These are phyloP conservation scores for Sclerotinia sclerotiorum DNA, from an alignment of 2,329 filamentous ascomycete genomes.

Conservation along the genomic window DNA sequence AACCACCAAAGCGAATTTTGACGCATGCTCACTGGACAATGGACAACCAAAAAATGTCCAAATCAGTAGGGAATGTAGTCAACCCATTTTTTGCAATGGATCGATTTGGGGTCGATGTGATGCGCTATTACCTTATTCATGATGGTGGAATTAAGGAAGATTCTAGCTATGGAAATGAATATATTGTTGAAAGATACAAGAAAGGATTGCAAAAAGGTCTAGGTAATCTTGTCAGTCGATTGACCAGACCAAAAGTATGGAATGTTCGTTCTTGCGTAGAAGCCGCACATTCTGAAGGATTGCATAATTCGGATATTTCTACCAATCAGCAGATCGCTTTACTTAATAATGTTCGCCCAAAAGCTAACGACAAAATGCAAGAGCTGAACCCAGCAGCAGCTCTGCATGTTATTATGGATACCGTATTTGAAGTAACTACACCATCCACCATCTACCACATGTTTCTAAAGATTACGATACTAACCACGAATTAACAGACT, in stretches of 20 bases:
- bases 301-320: conserved; percentile 12
- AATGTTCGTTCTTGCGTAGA: conserved; percentile 56
- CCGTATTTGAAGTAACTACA: conserved; percentile 56
- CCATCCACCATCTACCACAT: neutral
- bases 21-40: conserved; percentile 97
- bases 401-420: conserved; percentile 61
- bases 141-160: conserved; percentile 77
- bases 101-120: conserved; percentile 79
- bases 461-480: neutral
- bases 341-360: conserved; percentile 44
- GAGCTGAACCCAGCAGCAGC: conserved; percentile 63
- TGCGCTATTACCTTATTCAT: conserved; percentile 85
- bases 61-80: conserved; percentile 91
- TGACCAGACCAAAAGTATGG: conserved; percentile 69
- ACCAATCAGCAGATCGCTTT: conserved; percentile 43
- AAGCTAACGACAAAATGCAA: conserved; percentile 59
- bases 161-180: conserved; percentile 78
- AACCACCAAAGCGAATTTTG: conserved; percentile 74
- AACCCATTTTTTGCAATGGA: conserved; percentile 91
- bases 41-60: conserved; percentile 91
- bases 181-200: conserved; percentile 74
- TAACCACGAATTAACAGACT: conserved; percentile 46
- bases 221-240: conserved; percentile 75
- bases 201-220: conserved; percentile 74
- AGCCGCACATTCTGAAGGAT: conserved; percentile 32